phyloP scores from a whole-genome alignment of 2,329 filamentous ascomycete genomes.

The Penicillium sp. region DNA sequence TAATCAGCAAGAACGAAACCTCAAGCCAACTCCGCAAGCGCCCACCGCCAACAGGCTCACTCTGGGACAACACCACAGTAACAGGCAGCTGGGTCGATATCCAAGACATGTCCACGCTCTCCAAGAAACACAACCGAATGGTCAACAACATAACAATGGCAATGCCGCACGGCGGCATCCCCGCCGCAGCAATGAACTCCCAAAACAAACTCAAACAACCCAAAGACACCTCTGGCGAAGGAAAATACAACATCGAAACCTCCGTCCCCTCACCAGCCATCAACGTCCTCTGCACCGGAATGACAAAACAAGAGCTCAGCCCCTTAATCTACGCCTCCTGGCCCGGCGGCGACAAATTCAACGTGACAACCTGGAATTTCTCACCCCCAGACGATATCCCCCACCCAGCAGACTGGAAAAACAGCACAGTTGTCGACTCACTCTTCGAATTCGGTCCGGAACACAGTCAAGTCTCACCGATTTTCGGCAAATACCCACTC shows the following conservation, averaged over 20 bases:
- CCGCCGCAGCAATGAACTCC: conserved; percentile 60
- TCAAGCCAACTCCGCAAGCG: conserved; percentile 47
- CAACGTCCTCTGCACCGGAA: conserved; percentile 70
- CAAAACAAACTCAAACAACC: conserved; percentile 70
- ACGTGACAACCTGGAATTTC: conserved; percentile 29
- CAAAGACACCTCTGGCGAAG: conserved; percentile 60
- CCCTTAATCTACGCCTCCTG: conserved; percentile 65
- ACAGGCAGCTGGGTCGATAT: conserved; percentile 66
- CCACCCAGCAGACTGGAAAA: conserved; percentile 47
- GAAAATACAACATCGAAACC: conserved; percentile 65
- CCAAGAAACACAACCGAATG: conserved; percentile 52
- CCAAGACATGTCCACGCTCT: conserved; percentile 54
- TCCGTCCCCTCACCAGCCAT: conserved; percentile 68
- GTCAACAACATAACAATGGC: conserved; percentile 76
- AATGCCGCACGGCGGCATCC: conserved; percentile 71
- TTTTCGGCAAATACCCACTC: conserved; percentile 56
- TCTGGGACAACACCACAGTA: conserved; percentile 72
- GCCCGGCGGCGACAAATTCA: conserved; percentile 44
- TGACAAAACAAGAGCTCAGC: conserved; percentile 57
- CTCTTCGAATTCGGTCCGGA: conserved; percentile 65
- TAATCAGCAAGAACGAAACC: conserved; percentile 45
- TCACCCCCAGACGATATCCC: conserved; percentile 34
- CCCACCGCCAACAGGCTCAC: conserved; percentile 59
- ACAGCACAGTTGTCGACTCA: conserved; percentile 63
- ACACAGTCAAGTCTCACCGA: conserved; percentile 52